Percentiles rank a stretch among this genome's conserved stretches.
Conservation (phyloP, 1,284 basidiomycete genomes). For the Ceratobasidium sp. region DNA sequence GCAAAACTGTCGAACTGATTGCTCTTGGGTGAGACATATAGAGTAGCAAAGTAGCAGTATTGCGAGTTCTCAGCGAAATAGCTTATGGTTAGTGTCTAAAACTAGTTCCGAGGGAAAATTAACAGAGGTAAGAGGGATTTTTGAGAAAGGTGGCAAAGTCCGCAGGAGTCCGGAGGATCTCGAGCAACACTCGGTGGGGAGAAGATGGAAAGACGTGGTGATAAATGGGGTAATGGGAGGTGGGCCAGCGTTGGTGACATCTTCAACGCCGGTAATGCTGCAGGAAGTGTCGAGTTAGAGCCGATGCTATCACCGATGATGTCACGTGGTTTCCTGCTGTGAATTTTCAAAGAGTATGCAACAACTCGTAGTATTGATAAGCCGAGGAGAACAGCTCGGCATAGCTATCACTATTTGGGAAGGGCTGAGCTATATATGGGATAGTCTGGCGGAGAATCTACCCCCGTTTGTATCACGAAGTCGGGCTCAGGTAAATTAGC, state of each 20-base stretch:
- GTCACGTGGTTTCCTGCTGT: not conserved
- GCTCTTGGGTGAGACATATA: conserved; percentile 26
- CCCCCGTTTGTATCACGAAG: too few species aligned
- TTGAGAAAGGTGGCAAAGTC: not conserved
- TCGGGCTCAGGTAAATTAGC: too few species aligned
- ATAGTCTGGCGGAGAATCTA: too few species aligned
- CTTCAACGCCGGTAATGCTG: conserved; percentile 18
- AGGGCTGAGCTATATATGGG: too few species aligned
- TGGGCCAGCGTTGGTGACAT: not conserved
- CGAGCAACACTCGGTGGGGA: conserved; percentile 37
- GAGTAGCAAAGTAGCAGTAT: conserved; percentile 25
- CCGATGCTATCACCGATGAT: conserved; percentile 14
- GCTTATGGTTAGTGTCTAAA: not conserved
- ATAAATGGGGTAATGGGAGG: not conserved
- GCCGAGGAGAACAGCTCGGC: too few species aligned
- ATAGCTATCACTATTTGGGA: too few species aligned
- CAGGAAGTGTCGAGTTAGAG: not conserved
- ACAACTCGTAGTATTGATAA: too few species aligned
- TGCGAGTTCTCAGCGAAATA: conserved; percentile 30
- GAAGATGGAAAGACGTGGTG: conserved; percentile 11
- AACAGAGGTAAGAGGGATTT: not conserved
- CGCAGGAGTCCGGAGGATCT: not conserved
- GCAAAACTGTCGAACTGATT: conserved; percentile 36
- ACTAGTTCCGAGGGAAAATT: not conserved
- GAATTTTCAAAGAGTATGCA: too few species aligned